phyloP scores from a whole-genome alignment of 768 basidiomycete genomes.

The Glaciozyma antarctica region DNA sequence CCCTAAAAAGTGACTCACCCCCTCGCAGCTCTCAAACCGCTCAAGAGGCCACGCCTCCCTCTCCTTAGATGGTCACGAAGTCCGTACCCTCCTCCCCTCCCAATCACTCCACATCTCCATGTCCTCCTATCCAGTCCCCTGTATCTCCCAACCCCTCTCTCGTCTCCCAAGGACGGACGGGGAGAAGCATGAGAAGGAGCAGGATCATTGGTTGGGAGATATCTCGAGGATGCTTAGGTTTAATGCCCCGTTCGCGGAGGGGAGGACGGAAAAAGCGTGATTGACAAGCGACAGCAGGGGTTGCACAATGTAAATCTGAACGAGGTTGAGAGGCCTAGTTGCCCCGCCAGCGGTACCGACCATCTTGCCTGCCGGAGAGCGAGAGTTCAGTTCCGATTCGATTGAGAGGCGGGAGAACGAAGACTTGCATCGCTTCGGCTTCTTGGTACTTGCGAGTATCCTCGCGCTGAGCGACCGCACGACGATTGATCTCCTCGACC shows the following conservation, averaged over 20 bases:
- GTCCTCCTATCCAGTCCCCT: constrained; percentile 83
- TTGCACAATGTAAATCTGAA: too few relatives aligned
- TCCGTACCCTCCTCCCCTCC: constrained; percentile 69
- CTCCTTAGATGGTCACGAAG: constrained; percentile 85
- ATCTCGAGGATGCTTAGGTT: constrained; percentile 91
- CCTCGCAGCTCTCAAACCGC: constrained; percentile 49
- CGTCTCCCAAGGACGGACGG: constrained; percentile 42
- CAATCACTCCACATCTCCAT: constrained; percentile 77
- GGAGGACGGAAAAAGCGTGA: neutral
- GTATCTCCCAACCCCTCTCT: constrained; percentile 77
- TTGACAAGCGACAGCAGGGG: neutral
- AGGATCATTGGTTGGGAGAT: constrained; percentile 73
- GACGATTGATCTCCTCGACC: constrained; percentile 61
- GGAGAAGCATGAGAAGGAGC: neutral
- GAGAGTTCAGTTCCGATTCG: too few relatives aligned
- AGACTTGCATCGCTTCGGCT: constrained; percentile 49
- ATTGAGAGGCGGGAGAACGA: neutral
- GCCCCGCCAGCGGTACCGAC: too few relatives aligned
- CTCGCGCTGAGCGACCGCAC: constrained; percentile 62
- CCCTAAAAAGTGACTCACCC: too few relatives aligned
- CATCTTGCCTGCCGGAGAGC: too few relatives aligned
- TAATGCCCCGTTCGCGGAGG: constrained; percentile 67
- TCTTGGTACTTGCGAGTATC: constrained; percentile 48
- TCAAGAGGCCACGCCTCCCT: constrained; percentile 79
- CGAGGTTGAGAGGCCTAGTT: too few relatives aligned